Conservation (phyloP, 306 rosid species). For the Parietaria judaica region DNA sequence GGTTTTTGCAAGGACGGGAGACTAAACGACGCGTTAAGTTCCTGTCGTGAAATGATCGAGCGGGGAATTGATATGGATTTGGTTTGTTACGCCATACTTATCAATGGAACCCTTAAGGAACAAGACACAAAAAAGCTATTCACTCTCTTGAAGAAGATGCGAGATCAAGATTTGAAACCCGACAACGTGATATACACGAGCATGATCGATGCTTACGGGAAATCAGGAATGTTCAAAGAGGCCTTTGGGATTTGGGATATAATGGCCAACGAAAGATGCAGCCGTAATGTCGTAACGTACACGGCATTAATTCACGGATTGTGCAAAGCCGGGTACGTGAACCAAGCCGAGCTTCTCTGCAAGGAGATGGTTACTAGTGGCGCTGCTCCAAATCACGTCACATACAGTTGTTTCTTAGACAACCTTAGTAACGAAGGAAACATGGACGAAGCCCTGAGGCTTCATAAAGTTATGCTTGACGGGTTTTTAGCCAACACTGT, state of each 20-base stretch:
- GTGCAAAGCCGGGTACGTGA: conserved; percentile 63
- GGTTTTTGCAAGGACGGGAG: conserved; percentile 83
- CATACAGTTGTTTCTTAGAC: conserved; percentile 81
- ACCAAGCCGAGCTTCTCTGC: conserved; percentile 53
- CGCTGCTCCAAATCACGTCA: conserved; percentile 53
- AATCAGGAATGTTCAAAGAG: conserved; percentile 50
- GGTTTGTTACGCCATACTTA: conserved; percentile 68
- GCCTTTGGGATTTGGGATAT: conserved; percentile 64
- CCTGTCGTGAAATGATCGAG: conserved; percentile 60
- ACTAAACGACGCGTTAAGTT: conserved; percentile 60
- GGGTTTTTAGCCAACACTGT: conserved; percentile 59
- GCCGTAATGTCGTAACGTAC: conserved; percentile 73
- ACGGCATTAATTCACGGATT: conserved; percentile 80
- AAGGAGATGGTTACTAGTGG: conserved; percentile 45
- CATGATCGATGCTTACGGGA: conserved; percentile 69
- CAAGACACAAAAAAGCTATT: conserved; percentile 36
- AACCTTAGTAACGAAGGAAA: conserved; percentile 57
- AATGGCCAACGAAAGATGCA: conserved; percentile 64
- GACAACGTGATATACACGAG: conserved; percentile 72
- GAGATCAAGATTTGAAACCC: conserved; percentile 57
- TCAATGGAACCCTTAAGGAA: conserved; percentile 61
- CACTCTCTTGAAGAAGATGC: conserved; percentile 59
- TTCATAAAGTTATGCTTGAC: conserved; percentile 62
- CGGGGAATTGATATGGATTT: conserved; percentile 78
- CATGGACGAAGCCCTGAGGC: conserved; percentile 64